phyloP scores from a whole-genome alignment of 2,329 filamentous ascomycete species.

The Colletotrichum sp. region DNA sequence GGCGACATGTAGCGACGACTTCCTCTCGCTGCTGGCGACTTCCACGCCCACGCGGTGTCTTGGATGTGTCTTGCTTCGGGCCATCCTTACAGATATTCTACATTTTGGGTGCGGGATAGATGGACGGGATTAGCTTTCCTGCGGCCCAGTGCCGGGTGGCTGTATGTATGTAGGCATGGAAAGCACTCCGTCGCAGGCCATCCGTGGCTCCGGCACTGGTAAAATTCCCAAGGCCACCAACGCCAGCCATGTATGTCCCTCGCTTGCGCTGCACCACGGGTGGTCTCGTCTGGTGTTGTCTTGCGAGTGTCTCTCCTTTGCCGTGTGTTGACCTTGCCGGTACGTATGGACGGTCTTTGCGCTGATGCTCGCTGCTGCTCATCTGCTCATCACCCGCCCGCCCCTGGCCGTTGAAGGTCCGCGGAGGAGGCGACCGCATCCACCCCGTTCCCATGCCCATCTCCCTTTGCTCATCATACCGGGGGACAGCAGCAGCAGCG shows the following conservation, averaged over 20 bases:
- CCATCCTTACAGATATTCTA: conserved; percentile 11
- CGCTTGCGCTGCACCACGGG: neutral
- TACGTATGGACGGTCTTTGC: neutral
- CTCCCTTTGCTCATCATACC: neutral
- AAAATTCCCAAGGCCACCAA: neutral
- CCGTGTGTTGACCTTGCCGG: neutral
- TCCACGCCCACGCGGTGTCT: neutral
- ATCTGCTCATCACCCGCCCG: neutral
- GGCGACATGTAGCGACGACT: neutral
- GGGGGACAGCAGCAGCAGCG: neutral
- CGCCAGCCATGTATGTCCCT: neutral
- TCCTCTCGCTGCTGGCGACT: neutral
- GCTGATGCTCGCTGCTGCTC: neutral
- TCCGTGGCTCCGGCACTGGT: neutral
- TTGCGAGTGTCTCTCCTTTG: neutral
- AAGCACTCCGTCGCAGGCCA: neutral
- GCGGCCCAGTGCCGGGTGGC: neutral
- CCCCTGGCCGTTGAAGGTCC: neutral
- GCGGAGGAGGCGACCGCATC: neutral
- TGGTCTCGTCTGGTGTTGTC: neutral
- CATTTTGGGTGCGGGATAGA: neutral
- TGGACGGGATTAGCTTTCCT: neutral
- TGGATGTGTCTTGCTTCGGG: neutral
- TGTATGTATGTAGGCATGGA: neutral
- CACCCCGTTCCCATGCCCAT: neutral